Evolutionary conservation across 2,329 filamentous ascomycete genomes (phyloP).

Genomic region (Epichloe scottii): DNA sequence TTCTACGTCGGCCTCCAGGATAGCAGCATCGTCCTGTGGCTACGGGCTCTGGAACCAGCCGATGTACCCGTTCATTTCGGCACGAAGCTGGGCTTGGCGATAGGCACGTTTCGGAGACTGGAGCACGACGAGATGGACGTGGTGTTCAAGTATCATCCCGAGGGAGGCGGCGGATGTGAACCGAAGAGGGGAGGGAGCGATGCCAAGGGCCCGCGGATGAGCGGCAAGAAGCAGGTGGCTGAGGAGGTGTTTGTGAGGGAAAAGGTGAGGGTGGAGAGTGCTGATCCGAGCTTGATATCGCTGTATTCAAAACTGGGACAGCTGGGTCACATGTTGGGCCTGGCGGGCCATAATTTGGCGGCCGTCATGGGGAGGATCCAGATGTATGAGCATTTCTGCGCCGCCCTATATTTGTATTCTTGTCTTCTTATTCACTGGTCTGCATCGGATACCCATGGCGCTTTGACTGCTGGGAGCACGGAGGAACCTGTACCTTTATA

Average conservation of each 20-base stretch:
- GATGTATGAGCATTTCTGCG: conserved; percentile 7
- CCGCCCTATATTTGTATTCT: neutral
- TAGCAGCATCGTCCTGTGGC: conserved; percentile 53
- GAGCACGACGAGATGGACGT: conserved; percentile 73
- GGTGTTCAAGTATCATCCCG: conserved; percentile 51
- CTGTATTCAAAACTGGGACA: conserved; percentile 73
- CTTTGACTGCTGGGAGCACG: neutral
- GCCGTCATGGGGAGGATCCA: conserved; percentile 57
- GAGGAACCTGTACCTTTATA: too few relatives aligned
- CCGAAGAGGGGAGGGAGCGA: conserved; percentile 11
- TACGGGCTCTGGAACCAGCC: conserved; percentile 58
- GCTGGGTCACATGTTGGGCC: conserved; percentile 57
- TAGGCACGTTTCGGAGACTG: conserved; percentile 48
- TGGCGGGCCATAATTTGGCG: conserved; percentile 59
- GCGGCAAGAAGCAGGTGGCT: conserved; percentile 11
- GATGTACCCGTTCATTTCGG: conserved; percentile 48
- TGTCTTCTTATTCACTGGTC: neutral
- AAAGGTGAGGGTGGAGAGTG: conserved; percentile 78
- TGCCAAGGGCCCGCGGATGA: conserved; percentile 12
- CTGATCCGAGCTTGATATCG: conserved; percentile 76
- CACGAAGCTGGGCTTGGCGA: conserved; percentile 58
- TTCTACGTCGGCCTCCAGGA: conserved; percentile 62
- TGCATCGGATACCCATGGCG: conserved; percentile 9
- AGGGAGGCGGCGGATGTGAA: conserved; percentile 17
- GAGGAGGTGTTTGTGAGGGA: conserved; percentile 72